Conservation (phyloP, 2,329 filamentous ascomycete genomes). For the Colletotrichum gigasporum region DNA sequence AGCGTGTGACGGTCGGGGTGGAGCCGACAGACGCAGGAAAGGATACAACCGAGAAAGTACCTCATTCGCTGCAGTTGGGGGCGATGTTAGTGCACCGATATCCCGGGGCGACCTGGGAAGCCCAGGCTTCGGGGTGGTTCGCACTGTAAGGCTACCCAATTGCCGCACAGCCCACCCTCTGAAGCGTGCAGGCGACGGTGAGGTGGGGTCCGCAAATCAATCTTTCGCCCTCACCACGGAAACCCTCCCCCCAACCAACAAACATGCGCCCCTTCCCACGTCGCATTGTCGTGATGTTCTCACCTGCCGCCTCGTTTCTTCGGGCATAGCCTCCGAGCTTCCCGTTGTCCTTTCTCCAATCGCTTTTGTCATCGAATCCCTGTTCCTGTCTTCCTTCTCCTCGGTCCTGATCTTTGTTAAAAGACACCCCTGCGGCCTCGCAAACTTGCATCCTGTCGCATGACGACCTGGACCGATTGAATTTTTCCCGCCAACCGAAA, state of each 20-base stretch:
- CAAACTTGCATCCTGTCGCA: not conserved
- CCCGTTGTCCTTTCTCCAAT: not conserved
- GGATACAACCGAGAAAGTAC: not conserved
- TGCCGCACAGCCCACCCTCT: constrained; percentile 1
- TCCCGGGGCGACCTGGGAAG: not conserved
- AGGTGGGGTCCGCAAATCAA: constrained; percentile 12
- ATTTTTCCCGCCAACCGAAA: not conserved
- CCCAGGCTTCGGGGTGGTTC: constrained; percentile 5
- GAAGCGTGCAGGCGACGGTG: constrained; percentile 7
- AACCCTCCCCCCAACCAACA: constrained; percentile 12
- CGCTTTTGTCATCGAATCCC: not conserved
- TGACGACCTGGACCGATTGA: not conserved
- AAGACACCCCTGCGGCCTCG: not conserved
- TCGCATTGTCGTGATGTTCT: constrained; percentile 15
- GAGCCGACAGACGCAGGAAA: not conserved
- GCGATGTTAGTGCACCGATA: not conserved
- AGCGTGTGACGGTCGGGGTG: not conserved
- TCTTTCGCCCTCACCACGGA: constrained; percentile 25
- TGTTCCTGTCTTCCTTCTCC: not conserved
- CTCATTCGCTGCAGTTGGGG: not conserved
- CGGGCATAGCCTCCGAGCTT: constrained; percentile 9
- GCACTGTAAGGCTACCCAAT: constrained; percentile 29
- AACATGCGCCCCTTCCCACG: constrained; percentile 4
- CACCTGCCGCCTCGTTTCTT: constrained; percentile 4
- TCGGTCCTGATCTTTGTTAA: not conserved